Evolutionary conservation across 1,284 basidiomycete genomes (phyloP).

Genomic region (Papiliotrema terrestris): DNA sequence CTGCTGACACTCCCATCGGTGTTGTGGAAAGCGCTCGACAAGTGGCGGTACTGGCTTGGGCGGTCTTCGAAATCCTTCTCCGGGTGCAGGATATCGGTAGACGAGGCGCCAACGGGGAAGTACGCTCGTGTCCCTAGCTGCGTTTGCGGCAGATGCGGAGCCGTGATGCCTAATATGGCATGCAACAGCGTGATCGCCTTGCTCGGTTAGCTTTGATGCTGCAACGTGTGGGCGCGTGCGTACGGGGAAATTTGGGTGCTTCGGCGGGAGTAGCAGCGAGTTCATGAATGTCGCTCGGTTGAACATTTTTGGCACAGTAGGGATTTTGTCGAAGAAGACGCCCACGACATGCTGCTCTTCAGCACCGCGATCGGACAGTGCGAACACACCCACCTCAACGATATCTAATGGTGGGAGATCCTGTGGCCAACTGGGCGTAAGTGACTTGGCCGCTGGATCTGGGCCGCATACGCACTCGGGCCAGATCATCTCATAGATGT

Average conservation of each 20-base stretch:
- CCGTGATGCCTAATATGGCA: conserved; percentile 34
- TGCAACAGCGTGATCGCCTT: conserved; percentile 30
- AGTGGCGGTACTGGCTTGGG: not conserved
- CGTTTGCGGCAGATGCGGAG: conserved; percentile 29
- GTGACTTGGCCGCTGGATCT: not conserved
- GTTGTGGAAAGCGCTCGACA: conserved; percentile 1
- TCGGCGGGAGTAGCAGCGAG: conserved; percentile 31
- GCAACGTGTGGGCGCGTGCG: conserved; percentile 5
- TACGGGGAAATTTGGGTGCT: conserved; percentile 36
- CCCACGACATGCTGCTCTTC: conserved; percentile 24
- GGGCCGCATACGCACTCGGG: conserved; percentile 6
- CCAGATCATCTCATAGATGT: conserved; percentile 3
- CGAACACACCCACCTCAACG: conserved; percentile 26
- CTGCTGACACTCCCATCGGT: not conserved
- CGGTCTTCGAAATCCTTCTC: conserved; percentile 22
- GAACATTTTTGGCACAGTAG: conserved; percentile 35
- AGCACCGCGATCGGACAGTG: not conserved
- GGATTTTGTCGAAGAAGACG: conserved; percentile 42
- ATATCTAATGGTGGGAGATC: conserved; percentile 33
- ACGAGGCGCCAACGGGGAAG: conserved; percentile 35
- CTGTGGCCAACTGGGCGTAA: conserved; percentile 27
- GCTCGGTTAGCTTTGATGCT: not conserved
- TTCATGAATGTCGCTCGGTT: conserved; percentile 26
- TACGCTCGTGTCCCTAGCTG: conserved; percentile 26
- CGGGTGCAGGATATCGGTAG: conserved; percentile 26